These are phyloP conservation scores for Pyricularia sp. DNA, from an alignment of 2,329 filamentous ascomycete species.

Conservation along the genomic window DNA sequence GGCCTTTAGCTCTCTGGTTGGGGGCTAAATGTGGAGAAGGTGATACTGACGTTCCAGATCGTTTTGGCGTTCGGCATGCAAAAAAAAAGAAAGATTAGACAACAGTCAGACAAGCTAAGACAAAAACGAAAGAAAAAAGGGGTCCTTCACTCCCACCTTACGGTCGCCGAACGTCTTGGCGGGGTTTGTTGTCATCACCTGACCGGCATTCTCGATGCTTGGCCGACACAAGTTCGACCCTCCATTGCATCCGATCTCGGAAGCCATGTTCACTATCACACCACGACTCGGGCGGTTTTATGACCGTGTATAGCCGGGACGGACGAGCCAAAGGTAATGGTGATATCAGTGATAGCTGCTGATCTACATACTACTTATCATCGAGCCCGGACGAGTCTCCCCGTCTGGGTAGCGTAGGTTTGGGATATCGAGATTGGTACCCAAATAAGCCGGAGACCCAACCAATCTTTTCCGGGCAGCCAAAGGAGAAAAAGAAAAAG, in stretches of 20 bases:
- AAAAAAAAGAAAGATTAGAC: too few species aligned
- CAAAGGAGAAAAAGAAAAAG: too few species aligned
- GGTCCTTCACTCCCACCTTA: too few species aligned
- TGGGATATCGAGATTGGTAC: background rate
- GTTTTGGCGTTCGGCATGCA: background rate
- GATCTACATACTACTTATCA: conserved; percentile 1
- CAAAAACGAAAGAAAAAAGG: background rate
- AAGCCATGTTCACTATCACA: background rate
- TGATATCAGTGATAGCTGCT: background rate
- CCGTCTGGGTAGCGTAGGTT: background rate
- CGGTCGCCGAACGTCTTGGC: background rate
- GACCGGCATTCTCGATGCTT: background rate
- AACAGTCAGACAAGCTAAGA: too few species aligned
- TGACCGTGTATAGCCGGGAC: background rate
- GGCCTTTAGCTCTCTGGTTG: background rate
- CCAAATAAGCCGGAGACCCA: background rate
- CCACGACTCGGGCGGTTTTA: background rate
- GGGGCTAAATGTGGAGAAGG: background rate
- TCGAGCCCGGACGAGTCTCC: background rate
- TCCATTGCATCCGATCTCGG: background rate
- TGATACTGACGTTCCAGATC: background rate
- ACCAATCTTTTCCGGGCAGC: background rate
- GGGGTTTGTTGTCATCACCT: background rate
- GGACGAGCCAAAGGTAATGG: background rate
- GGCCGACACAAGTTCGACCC: background rate